phyloP scores from a whole-genome alignment of 306 rosid genomes.

The Glycine tomentella region DNA sequence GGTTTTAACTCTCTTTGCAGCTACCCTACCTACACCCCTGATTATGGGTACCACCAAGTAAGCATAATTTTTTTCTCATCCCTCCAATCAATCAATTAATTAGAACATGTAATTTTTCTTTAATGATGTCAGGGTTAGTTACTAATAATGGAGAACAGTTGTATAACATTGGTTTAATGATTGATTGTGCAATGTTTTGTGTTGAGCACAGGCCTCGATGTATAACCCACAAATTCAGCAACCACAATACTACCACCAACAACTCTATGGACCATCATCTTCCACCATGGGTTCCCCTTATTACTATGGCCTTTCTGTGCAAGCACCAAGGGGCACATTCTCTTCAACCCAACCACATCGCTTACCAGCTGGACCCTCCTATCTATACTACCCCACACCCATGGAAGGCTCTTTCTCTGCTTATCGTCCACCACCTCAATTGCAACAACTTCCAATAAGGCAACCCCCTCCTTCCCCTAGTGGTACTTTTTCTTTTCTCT shows the following conservation, averaged over 20 bases:
- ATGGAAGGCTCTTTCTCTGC: constrained; percentile 52
- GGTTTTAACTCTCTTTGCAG: constrained; percentile 56
- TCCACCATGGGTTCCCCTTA: constrained; percentile 69
- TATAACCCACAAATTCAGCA: constrained; percentile 83
- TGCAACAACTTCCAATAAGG: constrained; percentile 54
- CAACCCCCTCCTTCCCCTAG: constrained; percentile 55
- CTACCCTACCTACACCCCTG: constrained; percentile 72
- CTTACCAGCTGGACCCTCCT: constrained; percentile 55
- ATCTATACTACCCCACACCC: constrained; percentile 68
- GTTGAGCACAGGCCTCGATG: constrained; percentile 54
- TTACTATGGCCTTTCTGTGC: constrained; percentile 79
- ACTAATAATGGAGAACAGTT: background rate
- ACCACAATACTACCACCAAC: constrained; percentile 71
- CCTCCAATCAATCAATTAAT: constrained; percentile 3
- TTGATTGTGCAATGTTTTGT: background rate
- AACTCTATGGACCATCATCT: constrained; percentile 76
- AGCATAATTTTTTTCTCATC: constrained; percentile 32
- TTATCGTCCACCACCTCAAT: constrained; percentile 52
- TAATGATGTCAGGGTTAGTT: background rate
- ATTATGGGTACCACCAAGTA: constrained; percentile 86
- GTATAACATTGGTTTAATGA: constrained; percentile 19
- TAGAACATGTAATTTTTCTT: background rate
- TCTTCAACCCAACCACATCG: constrained; percentile 60
- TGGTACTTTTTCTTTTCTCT: constrained; percentile 47
- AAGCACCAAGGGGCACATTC: constrained; percentile 69